phyloP scores from a whole-genome alignment of 495 filamentous ascomycete species.

The Hypoxylon fuscum region DNA sequence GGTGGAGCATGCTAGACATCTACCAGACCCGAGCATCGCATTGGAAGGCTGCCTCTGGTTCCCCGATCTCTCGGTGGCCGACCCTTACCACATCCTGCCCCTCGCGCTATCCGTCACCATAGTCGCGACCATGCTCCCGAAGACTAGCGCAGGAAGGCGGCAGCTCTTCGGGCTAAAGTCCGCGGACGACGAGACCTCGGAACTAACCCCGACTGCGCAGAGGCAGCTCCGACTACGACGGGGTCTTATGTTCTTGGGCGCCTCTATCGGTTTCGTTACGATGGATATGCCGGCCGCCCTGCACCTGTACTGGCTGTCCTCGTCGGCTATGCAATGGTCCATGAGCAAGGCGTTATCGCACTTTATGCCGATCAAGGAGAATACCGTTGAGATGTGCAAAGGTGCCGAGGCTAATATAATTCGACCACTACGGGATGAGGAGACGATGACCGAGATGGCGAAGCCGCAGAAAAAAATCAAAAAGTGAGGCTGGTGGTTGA shows the following conservation, averaged over 20 bases:
- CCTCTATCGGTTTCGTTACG: slow-evolving; percentile 58
- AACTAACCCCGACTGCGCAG: background rate
- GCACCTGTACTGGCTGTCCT: slow-evolving; percentile 76
- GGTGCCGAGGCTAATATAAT: slow-evolving; percentile 32
- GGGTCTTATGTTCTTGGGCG: slow-evolving; percentile 47
- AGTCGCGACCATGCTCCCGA: slow-evolving; percentile 53
- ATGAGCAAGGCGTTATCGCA: slow-evolving; percentile 15
- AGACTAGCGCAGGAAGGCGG: slow-evolving; percentile 14
- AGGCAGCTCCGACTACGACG: slow-evolving; percentile 45
- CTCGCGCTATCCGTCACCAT: slow-evolving; percentile 61
- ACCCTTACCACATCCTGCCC: slow-evolving; percentile 75
- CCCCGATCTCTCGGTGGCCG: slow-evolving; percentile 73
- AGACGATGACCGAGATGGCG: background rate
- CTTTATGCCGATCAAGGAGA: slow-evolving; percentile 40
- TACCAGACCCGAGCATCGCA: slow-evolving; percentile 65
- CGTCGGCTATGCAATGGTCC: slow-evolving; percentile 38
- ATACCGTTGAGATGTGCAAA: slow-evolving; percentile 25
- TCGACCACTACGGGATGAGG: slow-evolving; percentile 30
- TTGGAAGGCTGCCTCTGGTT: slow-evolving; percentile 85
- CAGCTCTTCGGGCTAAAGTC: slow-evolving; percentile 26
- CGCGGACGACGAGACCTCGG: slow-evolving; percentile 8
- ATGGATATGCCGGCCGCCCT: slow-evolving; percentile 67
- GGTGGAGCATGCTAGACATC: slow-evolving; percentile 2
- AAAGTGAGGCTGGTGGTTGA: background rate
- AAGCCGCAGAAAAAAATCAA: background rate